Evolutionary conservation across 31 red algal genomes (phyloP), one percentile per base, ranked within the genome.

Genomic region (Asparagopsis taxiformis): DNA sequence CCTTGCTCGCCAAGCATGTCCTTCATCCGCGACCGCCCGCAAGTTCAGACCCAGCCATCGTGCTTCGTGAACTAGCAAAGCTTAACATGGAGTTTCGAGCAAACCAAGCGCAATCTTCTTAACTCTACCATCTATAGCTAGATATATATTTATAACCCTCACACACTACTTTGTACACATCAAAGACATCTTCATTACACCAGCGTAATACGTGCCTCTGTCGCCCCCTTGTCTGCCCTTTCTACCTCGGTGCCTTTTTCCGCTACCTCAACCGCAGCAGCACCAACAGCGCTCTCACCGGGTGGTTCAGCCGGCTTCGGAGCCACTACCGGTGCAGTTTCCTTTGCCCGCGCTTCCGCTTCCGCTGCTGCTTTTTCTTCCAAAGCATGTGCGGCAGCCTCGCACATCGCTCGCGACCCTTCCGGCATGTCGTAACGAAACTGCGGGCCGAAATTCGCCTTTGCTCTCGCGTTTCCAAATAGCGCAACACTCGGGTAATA

Each of bases 381-480:
- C 9, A 43, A 54, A 52, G 32, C 41, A 48, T 82, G 54, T 36
- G 36, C 15, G 25, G 57, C 69, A 52, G 80, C 68, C 36, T 74
- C 80, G 59, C 55, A 84, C 80, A 84, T 72, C 7, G 59, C 23
- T 54, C 30, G 36, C 31, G 80, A 55, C 15, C 44, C 80, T 16
- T 39, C 43, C 6, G 84, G 84, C 4, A 62, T 22, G 3, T 28
- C 28, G 53, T 52, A 78, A 1, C n/a, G 23, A 49, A 89, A 89
- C 31, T 53, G n/a, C 17, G 84, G 84, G 19, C 84, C 84, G 37
- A 89, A 89, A 41, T 89, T 89, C 9, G 66, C 84, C 7, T 62
- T 17, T 17, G 50, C 74, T 26, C 23, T 25, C 3, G 65, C 74
- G 31, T 56, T 55, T 28, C 56, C 58, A 50, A 62, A 89, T 24